Conservation (phyloP, 768 basidiomycete species). For the Infundibulicybe gibba region DNA sequence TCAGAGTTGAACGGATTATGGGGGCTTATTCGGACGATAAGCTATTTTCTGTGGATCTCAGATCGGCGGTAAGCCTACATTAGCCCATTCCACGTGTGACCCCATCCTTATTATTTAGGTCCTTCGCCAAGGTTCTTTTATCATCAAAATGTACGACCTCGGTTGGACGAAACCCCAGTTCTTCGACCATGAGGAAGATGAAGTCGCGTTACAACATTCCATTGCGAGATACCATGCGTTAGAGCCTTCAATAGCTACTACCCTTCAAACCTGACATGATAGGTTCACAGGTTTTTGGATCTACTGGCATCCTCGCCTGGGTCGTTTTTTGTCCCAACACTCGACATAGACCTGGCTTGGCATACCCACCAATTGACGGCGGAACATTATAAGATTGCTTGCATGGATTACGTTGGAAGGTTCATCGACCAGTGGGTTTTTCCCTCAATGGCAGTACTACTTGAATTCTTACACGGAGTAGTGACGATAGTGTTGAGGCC, state of each 20-base stretch:
- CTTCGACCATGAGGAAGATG: slow-evolving; percentile 27
- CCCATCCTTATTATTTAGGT: slow-evolving; percentile 23
- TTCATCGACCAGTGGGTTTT: slow-evolving; percentile 43
- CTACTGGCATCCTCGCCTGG: slow-evolving; percentile 33
- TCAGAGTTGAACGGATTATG: slow-evolving; percentile 32
- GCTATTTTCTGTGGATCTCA: slow-evolving; percentile 37
- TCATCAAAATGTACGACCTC: slow-evolving; percentile 38
- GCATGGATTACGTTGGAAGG: slow-evolving; percentile 29
- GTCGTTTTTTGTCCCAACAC: slow-evolving; percentile 43
- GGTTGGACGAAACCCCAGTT: slow-evolving; percentile 37
- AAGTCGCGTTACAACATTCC: slow-evolving; percentile 32
- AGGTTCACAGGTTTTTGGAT: slow-evolving; percentile 37
- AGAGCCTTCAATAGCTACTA: not conserved
- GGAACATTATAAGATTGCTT: slow-evolving; percentile 35
- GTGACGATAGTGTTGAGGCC: slow-evolving; percentile 35
- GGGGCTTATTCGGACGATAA: slow-evolving; percentile 39
- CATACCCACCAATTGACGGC: slow-evolving; percentile 59
- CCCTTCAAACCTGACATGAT: not conserved
- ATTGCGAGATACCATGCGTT: slow-evolving; percentile 52
- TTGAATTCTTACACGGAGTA: slow-evolving; percentile 12
- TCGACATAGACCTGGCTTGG: slow-evolving; percentile 67
- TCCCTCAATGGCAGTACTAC: not conserved
- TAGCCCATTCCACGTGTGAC: no score
- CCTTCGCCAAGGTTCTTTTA: slow-evolving; percentile 45
- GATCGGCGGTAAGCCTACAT: no score